Evolutionary conservation across 768 basidiomycete genomes (phyloP).

Genomic region (Solioccasus polychromus): DNA sequence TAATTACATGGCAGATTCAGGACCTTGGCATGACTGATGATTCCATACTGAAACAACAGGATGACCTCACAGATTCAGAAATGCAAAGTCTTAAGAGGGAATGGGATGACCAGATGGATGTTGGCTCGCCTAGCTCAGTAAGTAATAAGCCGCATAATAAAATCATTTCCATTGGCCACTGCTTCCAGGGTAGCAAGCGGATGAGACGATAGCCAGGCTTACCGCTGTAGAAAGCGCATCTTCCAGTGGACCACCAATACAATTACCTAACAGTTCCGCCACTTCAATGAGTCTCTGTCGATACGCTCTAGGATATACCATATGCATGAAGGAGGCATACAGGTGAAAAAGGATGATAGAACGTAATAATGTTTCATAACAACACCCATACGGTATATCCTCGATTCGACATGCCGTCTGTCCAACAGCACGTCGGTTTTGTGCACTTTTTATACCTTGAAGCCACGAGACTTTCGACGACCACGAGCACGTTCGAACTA

Average conservation of each 20-base stretch:
- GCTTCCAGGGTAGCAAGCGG: conserved; percentile 23
- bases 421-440: conserved; percentile 35
- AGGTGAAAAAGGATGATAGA: conserved; percentile 17
- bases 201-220: conserved; percentile 6
- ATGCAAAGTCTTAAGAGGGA: conserved; percentile 20
- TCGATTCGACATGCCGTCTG: conserved; percentile 20
- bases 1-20: conserved; percentile 40
- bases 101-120: conserved; percentile 19
- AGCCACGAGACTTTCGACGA: conserved; percentile 96
- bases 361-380: conserved; percentile 20
- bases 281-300: background rate
- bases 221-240: no score
- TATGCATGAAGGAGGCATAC: conserved; percentile 27
- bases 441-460: conserved; percentile 75
- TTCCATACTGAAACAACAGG: conserved; percentile 1
- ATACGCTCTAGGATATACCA: conserved; percentile 16
- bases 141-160: background rate
- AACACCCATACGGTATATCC: conserved; percentile 35
- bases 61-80: conserved; percentile 13
- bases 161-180: background rate
- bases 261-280: background rate
- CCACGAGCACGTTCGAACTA: conserved; percentile 97
- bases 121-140: conserved; percentile 11
- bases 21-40: background rate
- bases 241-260: background rate